Evolutionary conservation across 176 grass and related monocot genomes (phyloP).

Genomic region (Eragrostis curvula): DNA sequence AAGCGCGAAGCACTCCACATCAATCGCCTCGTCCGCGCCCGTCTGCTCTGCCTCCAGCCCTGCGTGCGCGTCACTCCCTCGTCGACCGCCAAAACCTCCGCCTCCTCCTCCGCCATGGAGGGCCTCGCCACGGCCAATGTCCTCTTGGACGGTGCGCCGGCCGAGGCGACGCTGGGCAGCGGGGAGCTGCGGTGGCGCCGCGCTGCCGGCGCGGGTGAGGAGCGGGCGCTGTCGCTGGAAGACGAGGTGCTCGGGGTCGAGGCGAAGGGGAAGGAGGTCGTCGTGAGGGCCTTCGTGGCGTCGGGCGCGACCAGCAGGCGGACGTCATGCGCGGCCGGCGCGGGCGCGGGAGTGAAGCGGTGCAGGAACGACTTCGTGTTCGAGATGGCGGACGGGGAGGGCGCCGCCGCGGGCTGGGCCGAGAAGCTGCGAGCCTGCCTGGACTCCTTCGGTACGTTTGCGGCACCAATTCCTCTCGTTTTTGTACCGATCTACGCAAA

Average conservation of each 20-base stretch:
- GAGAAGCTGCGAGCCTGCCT: constrained; percentile 39
- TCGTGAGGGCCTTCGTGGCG: constrained; percentile 56
- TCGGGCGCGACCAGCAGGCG: neutral
- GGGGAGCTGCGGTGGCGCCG: constrained; percentile 55
- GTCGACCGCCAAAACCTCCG: constrained; percentile 24
- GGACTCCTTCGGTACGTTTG: constrained; percentile 54
- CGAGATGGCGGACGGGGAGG: constrained; percentile 56
- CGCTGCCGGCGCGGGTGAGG: constrained; percentile 9
- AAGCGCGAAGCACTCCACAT: neutral
- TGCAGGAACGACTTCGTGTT: constrained; percentile 63
- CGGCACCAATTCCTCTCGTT: neutral
- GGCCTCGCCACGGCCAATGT: constrained; percentile 28
- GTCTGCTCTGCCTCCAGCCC: neutral
- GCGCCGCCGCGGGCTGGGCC: constrained; percentile 41
- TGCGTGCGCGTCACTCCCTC: constrained; percentile 13
- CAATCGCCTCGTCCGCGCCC: neutral
- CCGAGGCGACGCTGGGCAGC: constrained; percentile 43
- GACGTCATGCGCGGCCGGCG: constrained; percentile 4
- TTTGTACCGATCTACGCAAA: neutral
- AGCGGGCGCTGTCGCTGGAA: constrained; percentile 54
- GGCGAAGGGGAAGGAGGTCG: constrained; percentile 44
- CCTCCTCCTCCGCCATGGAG: constrained; percentile 11
- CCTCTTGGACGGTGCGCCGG: constrained; percentile 49
- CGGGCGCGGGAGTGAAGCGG: constrained; percentile 22
- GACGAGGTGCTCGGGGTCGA: constrained; percentile 64